Base-by-base conservation (phyloP, 805 yeast species). In the Kurtzmaniella fragi region DNA sequence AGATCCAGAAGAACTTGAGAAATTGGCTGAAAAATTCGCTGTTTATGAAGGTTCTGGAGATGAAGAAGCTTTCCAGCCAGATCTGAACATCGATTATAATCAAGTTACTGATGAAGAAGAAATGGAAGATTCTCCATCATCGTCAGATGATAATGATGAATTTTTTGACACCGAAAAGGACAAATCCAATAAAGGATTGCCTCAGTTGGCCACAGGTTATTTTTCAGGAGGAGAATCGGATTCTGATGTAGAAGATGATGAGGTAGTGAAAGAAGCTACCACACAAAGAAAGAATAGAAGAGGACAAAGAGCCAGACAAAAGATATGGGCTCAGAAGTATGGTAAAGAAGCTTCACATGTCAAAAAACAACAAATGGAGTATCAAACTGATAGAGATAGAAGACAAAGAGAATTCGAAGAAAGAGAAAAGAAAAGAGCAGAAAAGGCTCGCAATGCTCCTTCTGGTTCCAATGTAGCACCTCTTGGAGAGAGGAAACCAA, bases 231-330 rank as follows among this genome's bases (percentile, higher is more conserved):
- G 84, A 2, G 81, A 86, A 1, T 95, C 85, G 28, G 78, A 73
- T 12, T 82, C 76, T 32, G 66, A 60, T 34, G 48, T 56, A n/a
- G 70, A 63, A 43, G 53, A 60, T 37, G 81, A 76, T 50, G 57
- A 66, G 34, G 67, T 73, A 8, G 78, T 79, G 5, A 74, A 78
- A 41, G 70, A 67, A 34, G 64, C 71, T 3, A 78, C 81, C 1
- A 54, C 75, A 23, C 72, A 70, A 14, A 75, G 91, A 46, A 88
- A 89, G 52, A 93, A 93, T 60, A 75, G 99, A 64, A 79, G 97
- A 60, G 99, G 99, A 17, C 99, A 93, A 67, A 74, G 98, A 43
- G 99, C 97, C 1, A 80, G 99, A 65, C 93, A 91, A 59, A 84
- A 85, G 70, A 88, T 93, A 38, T 93, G 98, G 98, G 99, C 89